Conservation (phyloP, 805 yeast genomes). For the Lipomyces spencermartinsiae region DNA sequence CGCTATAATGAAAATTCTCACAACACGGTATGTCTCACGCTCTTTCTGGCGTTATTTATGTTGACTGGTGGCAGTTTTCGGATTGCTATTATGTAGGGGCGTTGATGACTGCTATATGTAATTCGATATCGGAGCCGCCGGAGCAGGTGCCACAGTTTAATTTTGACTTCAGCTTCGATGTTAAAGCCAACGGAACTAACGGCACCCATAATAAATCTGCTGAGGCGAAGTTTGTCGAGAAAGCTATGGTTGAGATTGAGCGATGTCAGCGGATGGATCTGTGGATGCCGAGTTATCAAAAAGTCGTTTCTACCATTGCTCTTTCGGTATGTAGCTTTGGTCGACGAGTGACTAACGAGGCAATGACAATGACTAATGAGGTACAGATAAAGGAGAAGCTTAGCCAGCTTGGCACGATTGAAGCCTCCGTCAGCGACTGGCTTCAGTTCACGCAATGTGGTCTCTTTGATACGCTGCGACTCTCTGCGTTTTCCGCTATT, state of each 20-base stretch:
- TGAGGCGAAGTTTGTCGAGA: constrained; percentile 49
- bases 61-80: constrained; percentile 50
- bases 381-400: constrained; percentile 61
- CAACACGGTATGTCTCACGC: constrained; percentile 79
- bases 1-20: constrained; percentile 85
- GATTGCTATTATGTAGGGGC: constrained; percentile 63
- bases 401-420: constrained; percentile 60
- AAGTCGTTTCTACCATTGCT: constrained; percentile 61
- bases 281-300: constrained; percentile 80
- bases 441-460: constrained; percentile 58
- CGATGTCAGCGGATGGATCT: constrained; percentile 80
- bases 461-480: constrained; percentile 59
- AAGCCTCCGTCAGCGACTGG: constrained; percentile 60
- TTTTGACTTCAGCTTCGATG: constrained; percentile 34
- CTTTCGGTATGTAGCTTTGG: constrained; percentile 43
- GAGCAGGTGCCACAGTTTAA: constrained; percentile 18
- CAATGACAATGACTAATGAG: background rate
- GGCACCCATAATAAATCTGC: constrained; percentile 11
- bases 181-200: constrained; percentile 3
- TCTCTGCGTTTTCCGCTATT: constrained; percentile 73
- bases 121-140: constrained; percentile 42
- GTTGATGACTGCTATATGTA: constrained; percentile 62
- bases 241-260: constrained; percentile 69
- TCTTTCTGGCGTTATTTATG: constrained; percentile 44
- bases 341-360: background rate